Evolutionary conservation across 2,329 filamentous ascomycete species (phyloP), one percentile per base, ranked within the genome.

Genomic region (Alternaria atra): DNA sequence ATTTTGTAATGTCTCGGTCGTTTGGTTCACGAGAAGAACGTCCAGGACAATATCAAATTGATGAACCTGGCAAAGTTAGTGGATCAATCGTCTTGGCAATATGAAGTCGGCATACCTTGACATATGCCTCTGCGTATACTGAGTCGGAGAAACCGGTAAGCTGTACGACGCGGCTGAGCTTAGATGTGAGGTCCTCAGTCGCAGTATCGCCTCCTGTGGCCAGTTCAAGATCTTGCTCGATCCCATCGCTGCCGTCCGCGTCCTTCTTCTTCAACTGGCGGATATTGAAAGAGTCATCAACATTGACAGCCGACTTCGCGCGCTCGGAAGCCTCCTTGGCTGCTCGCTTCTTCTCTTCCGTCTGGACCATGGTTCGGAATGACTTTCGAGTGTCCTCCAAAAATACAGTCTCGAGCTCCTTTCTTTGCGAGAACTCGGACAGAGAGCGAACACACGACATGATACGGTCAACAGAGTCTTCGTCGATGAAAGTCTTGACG

Each of bases 21-120:
- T 98, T 80, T 99, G 95, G 80, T 99, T 99, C 73, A 99, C 95
- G 23, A 99, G 85, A 3, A 99, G 87, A 8, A 99, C 95, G 74
- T 99, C 95, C 27, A 99, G 86, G 15, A 99, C 91, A 72, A 99
- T 99, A 76, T 99, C 95, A 75, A 99, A 99, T 79, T 99, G 95
- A 79, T 98, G 94, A 9, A 99, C 74, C 73, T 76, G 29, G 17
- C 6, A 25, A 20, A 12, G 52, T 74, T 50, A 74, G 69, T 43
- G 30, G 3, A 46, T 17, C 8, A 3, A 46, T 17, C 8, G 5
- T 8, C 29, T 17, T 8, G 30, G 6, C 6, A 4, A 7, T 6
- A 2, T 5, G 6, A 1, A 7, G 13, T 7, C n/a, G 35, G 43
- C 52, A 37, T 65, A 76, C 94, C 79, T 97, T 97, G 75, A 99